Evolutionary conservation across 768 basidiomycete species (phyloP), one percentile per base, ranked within the genome.

Genomic region (Podaxis pistillaris): DNA sequence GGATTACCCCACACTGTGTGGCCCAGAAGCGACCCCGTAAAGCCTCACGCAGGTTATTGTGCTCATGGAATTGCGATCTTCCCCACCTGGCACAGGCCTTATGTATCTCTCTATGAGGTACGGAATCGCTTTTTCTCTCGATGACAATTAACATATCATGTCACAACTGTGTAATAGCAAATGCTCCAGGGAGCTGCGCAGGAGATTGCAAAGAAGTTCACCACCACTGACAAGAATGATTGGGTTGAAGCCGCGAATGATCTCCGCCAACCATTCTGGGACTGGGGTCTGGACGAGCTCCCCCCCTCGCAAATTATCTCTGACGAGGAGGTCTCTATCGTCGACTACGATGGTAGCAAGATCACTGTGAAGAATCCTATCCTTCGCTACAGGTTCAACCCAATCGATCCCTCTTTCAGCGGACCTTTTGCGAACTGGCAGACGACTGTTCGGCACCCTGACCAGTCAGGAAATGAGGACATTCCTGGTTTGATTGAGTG

Each of bases 21-120:
- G 80, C 74, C 58, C 17, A 78, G 74, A 6, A 66, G 70, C 19
- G 26, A 69, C 38, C 71, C 68, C 33, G 58, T 67, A 40, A 63
- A 74, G 37, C 63, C 65, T 0, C 61, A 68, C 9, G 76, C 73
- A 72, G 84, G 83, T 3, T 85, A 86, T 66, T 86, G 84, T 68
- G 78, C 76, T 22, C 85, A 86, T 67, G 81, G 80, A 22, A 78
- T 77, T 0, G 73, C 79, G 11, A 71, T 84, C 11, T 85, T 85
- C 74, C 83, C 83, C 11, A 83, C 81, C 8, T 85, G 81, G 80
- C 84, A 86, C 66, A 72, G 85, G 56, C 81, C 83, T 2, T 85
- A 85, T 65, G 68, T 85, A 33, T 68, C 78, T 22, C 68, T 84
- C 1, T 79, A 76, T 60, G 84, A 86, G 76, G 84, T 83, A 54